Evolutionary conservation across 164 flowering plant species (phyloP).

Genomic region (Dillenia turbinata): DNA sequence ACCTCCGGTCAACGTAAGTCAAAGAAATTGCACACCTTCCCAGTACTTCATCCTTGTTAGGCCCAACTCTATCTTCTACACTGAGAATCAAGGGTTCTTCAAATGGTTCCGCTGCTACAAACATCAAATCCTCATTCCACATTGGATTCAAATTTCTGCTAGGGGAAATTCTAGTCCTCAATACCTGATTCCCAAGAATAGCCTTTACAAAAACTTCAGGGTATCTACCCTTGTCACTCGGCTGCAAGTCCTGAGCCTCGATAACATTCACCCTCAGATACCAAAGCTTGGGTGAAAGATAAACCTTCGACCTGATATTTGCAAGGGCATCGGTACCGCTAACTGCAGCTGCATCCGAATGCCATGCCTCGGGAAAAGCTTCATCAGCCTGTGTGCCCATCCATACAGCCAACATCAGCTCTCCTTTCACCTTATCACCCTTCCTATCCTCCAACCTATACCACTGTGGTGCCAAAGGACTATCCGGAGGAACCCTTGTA

Average conservation of each 20-base stretch:
- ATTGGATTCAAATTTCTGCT: slow-evolving; percentile 51
- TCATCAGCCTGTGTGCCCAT: slow-evolving; percentile 89
- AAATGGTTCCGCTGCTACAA: slow-evolving; percentile 81
- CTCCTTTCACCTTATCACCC: slow-evolving; percentile 55
- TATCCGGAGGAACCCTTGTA: slow-evolving; percentile 71
- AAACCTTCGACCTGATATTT: slow-evolving; percentile 67
- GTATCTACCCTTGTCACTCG: slow-evolving; percentile 43
- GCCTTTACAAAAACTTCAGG: slow-evolving; percentile 71
- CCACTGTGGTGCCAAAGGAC: slow-evolving; percentile 89
- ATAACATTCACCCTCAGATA: slow-evolving; percentile 76
- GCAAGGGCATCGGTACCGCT: slow-evolving; percentile 37
- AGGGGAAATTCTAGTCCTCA: slow-evolving; percentile 47
- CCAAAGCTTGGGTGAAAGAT: slow-evolving; percentile 84
- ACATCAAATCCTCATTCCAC: slow-evolving; percentile 83
- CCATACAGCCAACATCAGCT: slow-evolving; percentile 87
- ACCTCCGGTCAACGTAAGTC: slow-evolving; percentile 49
- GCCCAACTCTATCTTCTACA: slow-evolving; percentile 61
- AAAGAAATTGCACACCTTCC: slow-evolving; percentile 59
- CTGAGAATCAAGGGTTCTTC: slow-evolving; percentile 65
- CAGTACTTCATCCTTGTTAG: slow-evolving; percentile 56
- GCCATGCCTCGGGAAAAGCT: slow-evolving; percentile 82
- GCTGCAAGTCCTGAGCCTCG: slow-evolving; percentile 74
- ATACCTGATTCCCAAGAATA: slow-evolving; percentile 49
- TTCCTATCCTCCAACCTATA: slow-evolving; percentile 57
- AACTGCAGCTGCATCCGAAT: slow-evolving; percentile 73